Evolutionary conservation across 768 basidiomycete species (phyloP).

Genomic region (Punctularia strigosozonata): DNA sequence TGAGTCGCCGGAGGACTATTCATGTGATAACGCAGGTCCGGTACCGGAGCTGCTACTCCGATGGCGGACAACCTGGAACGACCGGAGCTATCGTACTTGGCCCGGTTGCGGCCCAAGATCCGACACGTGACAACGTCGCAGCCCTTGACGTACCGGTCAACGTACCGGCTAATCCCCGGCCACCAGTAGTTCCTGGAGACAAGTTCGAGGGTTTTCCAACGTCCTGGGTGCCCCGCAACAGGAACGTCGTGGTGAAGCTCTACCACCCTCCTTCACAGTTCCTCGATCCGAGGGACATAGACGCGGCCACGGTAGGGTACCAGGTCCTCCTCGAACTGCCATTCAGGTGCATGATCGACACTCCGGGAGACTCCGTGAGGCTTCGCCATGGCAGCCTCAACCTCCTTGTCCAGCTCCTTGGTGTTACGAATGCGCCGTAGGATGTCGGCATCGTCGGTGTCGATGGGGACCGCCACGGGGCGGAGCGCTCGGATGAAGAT

Average conservation of each 20-base stretch:
- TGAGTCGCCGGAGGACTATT: too few relatives aligned
- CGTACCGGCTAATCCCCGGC: not conserved
- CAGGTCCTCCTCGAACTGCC: not conserved
- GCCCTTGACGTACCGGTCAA: not conserved
- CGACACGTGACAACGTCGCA: constrained; percentile 12
- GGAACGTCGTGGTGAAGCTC: constrained; percentile 5
- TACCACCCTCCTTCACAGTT: constrained; percentile 9
- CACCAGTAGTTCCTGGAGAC: constrained; percentile 1
- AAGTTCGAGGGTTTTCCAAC: constrained; percentile 6
- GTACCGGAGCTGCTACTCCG: too few relatives aligned
- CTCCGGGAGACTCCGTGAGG: too few relatives aligned
- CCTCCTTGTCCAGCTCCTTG: not conserved
- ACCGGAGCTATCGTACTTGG: too few relatives aligned
- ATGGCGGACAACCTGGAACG: too few relatives aligned
- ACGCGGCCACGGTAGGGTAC: constrained; percentile 4
- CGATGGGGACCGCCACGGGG: too few relatives aligned
- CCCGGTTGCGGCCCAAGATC: constrained; percentile 16
- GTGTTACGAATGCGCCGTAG: not conserved
- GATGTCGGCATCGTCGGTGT: not conserved
- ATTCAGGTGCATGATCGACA: not conserved
- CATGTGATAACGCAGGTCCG: too few relatives aligned
- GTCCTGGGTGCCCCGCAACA: constrained; percentile 6
- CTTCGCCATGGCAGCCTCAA: not conserved
- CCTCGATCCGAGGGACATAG: constrained; percentile 9
- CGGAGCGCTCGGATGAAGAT: not conserved